Evolutionary conservation across 371 early-diverging fungal species (phyloP).

Genomic region (Syncephalastrum monosporum): DNA sequence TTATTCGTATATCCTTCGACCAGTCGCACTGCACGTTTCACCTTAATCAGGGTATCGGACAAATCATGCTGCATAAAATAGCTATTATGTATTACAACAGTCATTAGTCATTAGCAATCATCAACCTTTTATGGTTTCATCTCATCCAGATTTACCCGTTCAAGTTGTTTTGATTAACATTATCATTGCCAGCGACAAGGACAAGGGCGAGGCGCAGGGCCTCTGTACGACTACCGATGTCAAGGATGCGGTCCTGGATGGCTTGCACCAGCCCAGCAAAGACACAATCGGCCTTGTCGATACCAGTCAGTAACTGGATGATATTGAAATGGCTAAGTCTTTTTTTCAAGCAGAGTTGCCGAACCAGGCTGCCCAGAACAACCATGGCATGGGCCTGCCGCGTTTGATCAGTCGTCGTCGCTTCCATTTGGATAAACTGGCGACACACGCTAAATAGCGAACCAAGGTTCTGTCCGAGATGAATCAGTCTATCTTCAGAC

Average conservation of each 20-base stretch:
- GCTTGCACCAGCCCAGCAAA: conserved; percentile 41
- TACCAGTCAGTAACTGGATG: conserved; percentile 49
- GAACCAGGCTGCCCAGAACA: conserved; percentile 42
- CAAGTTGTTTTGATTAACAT: conserved; percentile 58
- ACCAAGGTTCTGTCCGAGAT: conserved; percentile 30
- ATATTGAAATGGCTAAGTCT: conserved; percentile 56
- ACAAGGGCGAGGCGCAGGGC: conserved; percentile 44
- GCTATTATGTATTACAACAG: conserved; percentile 4
- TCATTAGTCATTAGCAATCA: too few relatives aligned
- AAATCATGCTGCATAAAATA: conserved; percentile 56
- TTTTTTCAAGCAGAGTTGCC: conserved; percentile 49
- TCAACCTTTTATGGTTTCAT: too few relatives aligned
- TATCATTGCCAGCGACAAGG: conserved; percentile 55
- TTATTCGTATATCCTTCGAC: background rate
- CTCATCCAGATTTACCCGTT: conserved; percentile 32
- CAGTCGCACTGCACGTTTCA: conserved; percentile 2
- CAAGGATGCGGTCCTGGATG: conserved; percentile 26
- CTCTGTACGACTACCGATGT: conserved; percentile 10
- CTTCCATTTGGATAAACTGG: conserved; percentile 9
- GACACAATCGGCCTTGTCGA: conserved; percentile 50
- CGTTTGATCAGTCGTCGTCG: conserved; percentile 17
- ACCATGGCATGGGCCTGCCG: conserved; percentile 30
- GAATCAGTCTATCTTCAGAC: conserved; percentile 45
- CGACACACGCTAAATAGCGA: conserved; percentile 38
- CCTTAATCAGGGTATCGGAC: conserved; percentile 37